phyloP scores from a whole-genome alignment of 179 eudicot genomes.

The Amaranthus tricolor region DNA sequence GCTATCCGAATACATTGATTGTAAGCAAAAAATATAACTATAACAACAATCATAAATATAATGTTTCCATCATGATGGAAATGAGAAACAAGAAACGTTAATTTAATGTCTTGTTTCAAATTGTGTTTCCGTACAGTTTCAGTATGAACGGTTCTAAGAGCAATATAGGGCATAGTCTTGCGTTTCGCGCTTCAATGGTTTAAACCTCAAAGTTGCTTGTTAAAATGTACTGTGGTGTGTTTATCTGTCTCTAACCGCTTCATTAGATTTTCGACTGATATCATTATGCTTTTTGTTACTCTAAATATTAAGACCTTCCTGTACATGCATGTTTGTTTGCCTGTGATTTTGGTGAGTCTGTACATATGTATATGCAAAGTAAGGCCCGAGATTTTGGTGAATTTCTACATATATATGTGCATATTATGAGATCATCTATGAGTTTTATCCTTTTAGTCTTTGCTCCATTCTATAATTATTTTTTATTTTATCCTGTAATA shows the following conservation, averaged over 20 bases:
- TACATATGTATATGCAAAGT: neutral
- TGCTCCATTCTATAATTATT: neutral
- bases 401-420: neutral
- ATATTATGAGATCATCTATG: neutral
- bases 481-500: neutral
- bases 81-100: too few species aligned
- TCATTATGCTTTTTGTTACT: neutral
- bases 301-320: neutral
- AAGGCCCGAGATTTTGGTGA: neutral
- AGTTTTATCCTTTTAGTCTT: neutral
- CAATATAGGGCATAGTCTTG: too few species aligned
- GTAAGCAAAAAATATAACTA: too few species aligned
- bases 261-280: neutral
- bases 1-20: too few species aligned
- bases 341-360: constrained; percentile 3
- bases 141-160: too few species aligned
- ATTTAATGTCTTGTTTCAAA: too few species aligned
- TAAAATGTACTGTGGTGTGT: too few species aligned
- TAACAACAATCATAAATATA: too few species aligned
- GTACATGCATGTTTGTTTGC: neutral
- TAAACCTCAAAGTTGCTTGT: too few species aligned
- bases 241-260: neutral
- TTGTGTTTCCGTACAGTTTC: too few species aligned
- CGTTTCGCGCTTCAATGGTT: too few species aligned
- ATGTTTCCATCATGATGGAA: too few species aligned